Evolutionary conservation across 345 rosid species (phyloP), one percentile per base, ranked within the genome.

Genomic region (Lepidium aucheri): DNA sequence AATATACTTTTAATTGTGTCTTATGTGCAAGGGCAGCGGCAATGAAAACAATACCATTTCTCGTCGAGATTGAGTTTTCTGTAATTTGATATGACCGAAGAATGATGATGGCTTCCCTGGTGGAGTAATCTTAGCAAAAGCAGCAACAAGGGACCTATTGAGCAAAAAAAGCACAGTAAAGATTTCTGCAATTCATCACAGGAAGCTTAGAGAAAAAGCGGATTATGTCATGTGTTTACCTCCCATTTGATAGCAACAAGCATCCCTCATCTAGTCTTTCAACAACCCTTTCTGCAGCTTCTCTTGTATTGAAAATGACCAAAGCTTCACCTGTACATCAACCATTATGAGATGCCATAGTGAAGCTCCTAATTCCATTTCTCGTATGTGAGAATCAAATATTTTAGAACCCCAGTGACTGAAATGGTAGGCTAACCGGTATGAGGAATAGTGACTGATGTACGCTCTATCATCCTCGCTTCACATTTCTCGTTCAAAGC

Each of bases 101-200:
- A 81, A 89, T 38, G 78, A 39, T 17, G 80, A 55, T 20, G 67
- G 82, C 81, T 82, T 86, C 65, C 69, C 81, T 15, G 61, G 75
- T 44, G 83, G 82, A 80, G 69, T 74, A 70, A 80, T 76, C 76
- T 76, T 69, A n/a, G 79, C 80, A 52, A 79, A 18, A 54, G 84
- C 69, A 43, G 85, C 96, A 60, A 95, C 80, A 72, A 95, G 80
- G 49, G 93, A 85, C 85, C 99, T 94, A 75, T 77, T 71, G 74
- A 67, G 34, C 30, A 65, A 28, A 42, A 44, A 41, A 66, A 46
- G 39, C 17, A 69, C 45, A 5, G n/a, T 18, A 34, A 18, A 62
- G 24, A 53, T 44, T 46, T 55, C 28, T 39, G 26, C 59, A 35
- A 5, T 63, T 30, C 3, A 64, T 46, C 32, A 35, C 0, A 26